Evolutionary conservation across 2,329 filamentous ascomycete species (phyloP), one percentile per base, ranked within the genome.

Genomic region (Cordyceps cateniannulata): DNA sequence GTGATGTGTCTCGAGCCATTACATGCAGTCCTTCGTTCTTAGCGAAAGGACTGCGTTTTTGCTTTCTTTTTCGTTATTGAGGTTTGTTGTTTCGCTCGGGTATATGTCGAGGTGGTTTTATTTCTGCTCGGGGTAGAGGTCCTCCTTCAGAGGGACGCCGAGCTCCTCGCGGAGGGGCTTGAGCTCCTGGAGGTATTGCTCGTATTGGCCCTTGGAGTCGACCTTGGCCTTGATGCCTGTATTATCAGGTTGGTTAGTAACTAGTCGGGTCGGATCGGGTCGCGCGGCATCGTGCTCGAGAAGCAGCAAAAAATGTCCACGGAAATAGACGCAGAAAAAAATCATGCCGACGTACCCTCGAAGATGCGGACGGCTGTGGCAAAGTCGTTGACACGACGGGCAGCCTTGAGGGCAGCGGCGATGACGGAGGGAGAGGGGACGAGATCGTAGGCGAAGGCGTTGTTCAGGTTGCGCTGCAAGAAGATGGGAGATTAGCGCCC

Each of bases 361-460:
- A 99, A 99, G 77, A 99, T 88, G 74, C 95, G 91, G 73, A 99
- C 95, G 70, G 95, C 95, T 67, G 95, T 99, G 68, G 95, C 95
- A 82, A 88, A 98, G 83, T 99, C 95, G 79, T 99, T 97, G 75
- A 99, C 95, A 77, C 95, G 86, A 77, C 95, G 85, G 69, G 95
- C 95, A 70, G 95, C 95, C 79, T 89, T 92, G 71, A 99, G 86
- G 66, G 95, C 95, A 71, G 95, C 93, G 71, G 85, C 86, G 77
- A 97, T 85, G 74, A 99, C 95, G 69, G 90, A 86, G 66, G 93
- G 87, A 49, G 93, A 95, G 73, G 96, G 95, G 68, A 99, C 95
- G 72, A 99, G 89, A 87, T 99, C 95, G 88, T 99, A 99, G 74
- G 95, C 95, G 81, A 99, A 99, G 76, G 92, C 93, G 82, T 99